Conservation (phyloP, 495 filamentous ascomycete genomes). For the Xylaria flabelliformis region DNA sequence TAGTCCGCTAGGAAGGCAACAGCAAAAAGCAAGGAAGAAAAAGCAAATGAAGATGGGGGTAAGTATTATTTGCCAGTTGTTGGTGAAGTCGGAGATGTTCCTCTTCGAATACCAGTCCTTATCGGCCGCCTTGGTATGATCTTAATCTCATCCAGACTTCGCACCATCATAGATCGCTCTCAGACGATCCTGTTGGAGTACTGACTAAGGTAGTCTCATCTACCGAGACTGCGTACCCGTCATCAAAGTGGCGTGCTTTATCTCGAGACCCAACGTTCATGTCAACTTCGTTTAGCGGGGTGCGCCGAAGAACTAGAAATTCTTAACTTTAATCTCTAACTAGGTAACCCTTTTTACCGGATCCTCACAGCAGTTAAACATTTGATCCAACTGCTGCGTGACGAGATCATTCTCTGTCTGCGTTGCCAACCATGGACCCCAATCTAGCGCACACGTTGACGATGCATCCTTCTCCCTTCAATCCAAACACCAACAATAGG, state of each 20-base stretch:
- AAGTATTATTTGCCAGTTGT: neutral
- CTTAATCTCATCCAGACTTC: neutral
- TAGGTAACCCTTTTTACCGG: neutral
- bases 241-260: neutral
- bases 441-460: constrained; percentile 42
- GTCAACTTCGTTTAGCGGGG: neutral
- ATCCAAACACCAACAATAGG: constrained; percentile 43
- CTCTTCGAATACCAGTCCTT: neutral
- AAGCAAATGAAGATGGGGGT: neutral
- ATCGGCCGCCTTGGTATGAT: neutral
- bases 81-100: neutral
- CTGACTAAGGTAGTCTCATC: neutral
- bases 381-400: neutral
- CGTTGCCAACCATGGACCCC: constrained; percentile 31
- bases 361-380: neutral
- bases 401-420: neutral
- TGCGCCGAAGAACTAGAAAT: neutral
- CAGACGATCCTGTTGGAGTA: neutral
- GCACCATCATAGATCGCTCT: neutral
- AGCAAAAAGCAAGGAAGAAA: neutral
- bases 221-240: neutral
- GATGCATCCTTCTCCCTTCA: constrained; percentile 50
- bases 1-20: neutral
- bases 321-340: neutral
- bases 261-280: neutral